Base-by-base conservation (phyloP, 108 stramenopile species). In the Chaetoceros muelleri region DNA sequence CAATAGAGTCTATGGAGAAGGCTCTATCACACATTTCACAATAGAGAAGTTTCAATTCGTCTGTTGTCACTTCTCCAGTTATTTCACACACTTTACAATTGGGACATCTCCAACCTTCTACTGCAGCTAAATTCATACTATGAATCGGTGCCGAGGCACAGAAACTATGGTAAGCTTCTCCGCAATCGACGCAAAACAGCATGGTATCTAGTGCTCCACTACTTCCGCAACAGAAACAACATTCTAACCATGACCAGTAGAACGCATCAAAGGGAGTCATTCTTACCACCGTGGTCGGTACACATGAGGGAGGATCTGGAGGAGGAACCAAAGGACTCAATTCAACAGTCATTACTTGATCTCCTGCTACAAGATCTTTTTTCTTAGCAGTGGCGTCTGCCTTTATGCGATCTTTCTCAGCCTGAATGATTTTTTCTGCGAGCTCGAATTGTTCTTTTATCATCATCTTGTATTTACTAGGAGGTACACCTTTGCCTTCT, bases 81-180 rank as follows among this genome's bases (percentile, higher is more conserved):
- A 88, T 73, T 69, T 94, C 88, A 54, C 93, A 94, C 46, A 90
- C 68, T 58, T 91, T 95, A 68, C 94, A 95, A 71, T 92, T 92
- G 21, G 81, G 76, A 67, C 94, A 95, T n/a, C 75, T 66, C 94
- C 94, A 95, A 8, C 72, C 71, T 40, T 79, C 76, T 24, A 76
- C 78, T 8, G 85, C 69, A 28, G 66, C 59, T 16, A 21, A 34
- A 49, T 76, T 69, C 84, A 89, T 87, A 53, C 73, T 69, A 48
- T 70, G 70, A 28, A 85, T 69, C 7, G 87, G 90, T 3, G 82
- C 82, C 25, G 71, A 71, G 46, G 70, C 76, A 76, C 94, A 95
- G 53, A 83, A 88, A 21, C 73, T 66, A 64, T 95, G 94, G 51
- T 78, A 85, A 17, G 80, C 79, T 72, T 95, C 94, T 26, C 94